Evolutionary conservation across 495 filamentous ascomycete genomes (phyloP).

Genomic region (Aspergillus haitiensis): DNA sequence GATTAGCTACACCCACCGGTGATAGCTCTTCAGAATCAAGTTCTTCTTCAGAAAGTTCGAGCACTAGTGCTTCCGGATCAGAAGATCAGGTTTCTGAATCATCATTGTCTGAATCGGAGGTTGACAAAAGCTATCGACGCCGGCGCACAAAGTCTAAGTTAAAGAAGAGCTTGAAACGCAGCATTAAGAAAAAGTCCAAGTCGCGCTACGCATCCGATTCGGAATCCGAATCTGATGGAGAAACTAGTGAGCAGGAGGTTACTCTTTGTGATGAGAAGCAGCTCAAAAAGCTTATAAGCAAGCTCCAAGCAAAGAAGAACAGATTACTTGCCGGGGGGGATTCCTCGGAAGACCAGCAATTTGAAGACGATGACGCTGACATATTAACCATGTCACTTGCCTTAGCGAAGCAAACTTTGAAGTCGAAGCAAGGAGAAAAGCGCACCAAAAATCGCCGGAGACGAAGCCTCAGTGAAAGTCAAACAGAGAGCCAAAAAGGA

Average conservation of each 20-base stretch:
- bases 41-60: slow-evolving; percentile 23
- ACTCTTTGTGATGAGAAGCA: slow-evolving; percentile 40
- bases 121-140: slow-evolving; percentile 33
- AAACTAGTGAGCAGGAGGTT: slow-evolving; percentile 33
- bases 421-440: slow-evolving; percentile 25
- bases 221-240: slow-evolving; percentile 33
- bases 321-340: slow-evolving; percentile 33
- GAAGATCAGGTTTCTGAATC: slow-evolving; percentile 33
- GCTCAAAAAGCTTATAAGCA: slow-evolving; percentile 49
- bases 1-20: slow-evolving; percentile 28
- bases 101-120: slow-evolving; percentile 36
- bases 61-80: slow-evolving; percentile 28
- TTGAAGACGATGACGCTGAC: slow-evolving; percentile 25
- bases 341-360: slow-evolving; percentile 28
- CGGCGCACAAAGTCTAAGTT: slow-evolving; percentile 48
- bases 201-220: slow-evolving; percentile 37
- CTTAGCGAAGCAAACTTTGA: slow-evolving; percentile 30
- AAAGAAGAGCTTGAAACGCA: slow-evolving; percentile 42
- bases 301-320: slow-evolving; percentile 49
- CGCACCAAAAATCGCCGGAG: slow-evolving; percentile 27
- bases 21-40: slow-evolving; percentile 30
- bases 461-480: slow-evolving; percentile 18
- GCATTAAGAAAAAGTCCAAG: slow-evolving; percentile 45
- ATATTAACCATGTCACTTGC: slow-evolving; percentile 23
- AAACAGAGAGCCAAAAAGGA: slow-evolving; percentile 17